These are phyloP conservation scores for Ricinus communis DNA, from an alignment of 345 rosid genomes.

Conservation along the genomic window DNA sequence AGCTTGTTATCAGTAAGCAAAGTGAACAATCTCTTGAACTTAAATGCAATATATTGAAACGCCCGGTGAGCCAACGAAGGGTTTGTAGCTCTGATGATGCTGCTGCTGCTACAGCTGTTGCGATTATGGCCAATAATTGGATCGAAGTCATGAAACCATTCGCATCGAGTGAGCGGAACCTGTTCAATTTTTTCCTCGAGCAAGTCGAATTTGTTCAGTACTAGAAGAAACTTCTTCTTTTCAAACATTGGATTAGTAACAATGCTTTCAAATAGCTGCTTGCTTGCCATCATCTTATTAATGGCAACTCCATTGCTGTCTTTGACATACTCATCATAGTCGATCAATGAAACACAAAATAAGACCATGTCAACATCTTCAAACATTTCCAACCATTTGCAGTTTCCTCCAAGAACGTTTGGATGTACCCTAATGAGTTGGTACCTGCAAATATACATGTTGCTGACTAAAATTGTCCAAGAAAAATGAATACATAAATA, in stretches of 20 bases:
- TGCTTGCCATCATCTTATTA: conserved; percentile 88
- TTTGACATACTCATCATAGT: conserved; percentile 50
- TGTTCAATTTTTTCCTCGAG: conserved; percentile 65
- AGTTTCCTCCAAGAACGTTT: conserved; percentile 63
- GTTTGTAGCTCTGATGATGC: conserved; percentile 26
- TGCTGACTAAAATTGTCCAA: neutral
- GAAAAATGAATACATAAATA: neutral
- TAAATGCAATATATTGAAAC: conserved; percentile 59
- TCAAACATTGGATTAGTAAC: conserved; percentile 57
- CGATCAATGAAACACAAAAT: conserved; percentile 70
- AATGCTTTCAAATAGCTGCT: conserved; percentile 54
- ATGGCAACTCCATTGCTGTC: conserved; percentile 48
- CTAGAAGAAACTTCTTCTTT: conserved; percentile 69
- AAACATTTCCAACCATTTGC: conserved; percentile 82
- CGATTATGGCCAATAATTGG: conserved; percentile 55
- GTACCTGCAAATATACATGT: conserved; percentile 47
- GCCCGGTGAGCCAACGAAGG: conserved; percentile 63
- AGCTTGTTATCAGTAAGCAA: conserved; percentile 55
- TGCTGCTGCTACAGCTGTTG: conserved; percentile 11
- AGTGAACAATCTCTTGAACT: conserved; percentile 68
- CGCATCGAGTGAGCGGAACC: conserved; percentile 58
- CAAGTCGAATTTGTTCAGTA: conserved; percentile 80
- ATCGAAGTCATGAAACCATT: conserved; percentile 76
- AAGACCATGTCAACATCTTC: conserved; percentile 71
- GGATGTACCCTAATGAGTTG: conserved; percentile 81